Percentiles rank a stretch among this genome's conserved stretches.
Conservation (phyloP, 179 eudicot genomes). For the Actinidia polygama region DNA sequence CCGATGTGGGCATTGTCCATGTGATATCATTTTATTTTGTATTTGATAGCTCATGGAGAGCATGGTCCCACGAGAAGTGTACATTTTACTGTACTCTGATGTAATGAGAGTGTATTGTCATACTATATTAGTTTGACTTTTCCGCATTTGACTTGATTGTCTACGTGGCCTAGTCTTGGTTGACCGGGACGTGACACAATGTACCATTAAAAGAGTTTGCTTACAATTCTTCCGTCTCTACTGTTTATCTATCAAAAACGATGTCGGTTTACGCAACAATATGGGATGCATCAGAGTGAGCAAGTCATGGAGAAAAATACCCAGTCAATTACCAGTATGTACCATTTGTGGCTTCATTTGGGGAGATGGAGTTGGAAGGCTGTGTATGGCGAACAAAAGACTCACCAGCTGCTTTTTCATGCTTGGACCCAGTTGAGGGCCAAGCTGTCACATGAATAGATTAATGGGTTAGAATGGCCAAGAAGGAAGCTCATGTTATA, state of each 20-base stretch:
- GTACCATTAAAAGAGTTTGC: conserved; percentile 79
- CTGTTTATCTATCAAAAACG: conserved; percentile 83
- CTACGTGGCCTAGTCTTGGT: too few species aligned
- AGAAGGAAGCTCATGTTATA: conserved; percentile 73
- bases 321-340: conserved; percentile 85
- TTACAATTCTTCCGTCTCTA: conserved; percentile 52
- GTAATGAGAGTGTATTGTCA: too few species aligned
- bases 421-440: conserved; percentile 86
- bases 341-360: conserved; percentile 75
- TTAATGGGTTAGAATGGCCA: conserved; percentile 75
- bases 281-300: conserved; percentile 98
- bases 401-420: conserved; percentile 32
- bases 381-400: conserved; percentile 43
- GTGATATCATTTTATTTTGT: too few species aligned
- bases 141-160: too few species aligned
- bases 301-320: conserved; percentile 96
- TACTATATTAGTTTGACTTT: too few species aligned
- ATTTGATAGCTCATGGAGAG: too few species aligned
- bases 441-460: conserved; percentile 69
- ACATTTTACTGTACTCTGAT: too few species aligned
- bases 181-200: too few species aligned
- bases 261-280: conserved; percentile 84
- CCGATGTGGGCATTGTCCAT: too few species aligned
- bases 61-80: too few species aligned
- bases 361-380: conserved; percentile 66